These are phyloP conservation scores for Cytospora piceae DNA, from an alignment of 2,329 filamentous ascomycete species.

Conservation along the genomic window DNA sequence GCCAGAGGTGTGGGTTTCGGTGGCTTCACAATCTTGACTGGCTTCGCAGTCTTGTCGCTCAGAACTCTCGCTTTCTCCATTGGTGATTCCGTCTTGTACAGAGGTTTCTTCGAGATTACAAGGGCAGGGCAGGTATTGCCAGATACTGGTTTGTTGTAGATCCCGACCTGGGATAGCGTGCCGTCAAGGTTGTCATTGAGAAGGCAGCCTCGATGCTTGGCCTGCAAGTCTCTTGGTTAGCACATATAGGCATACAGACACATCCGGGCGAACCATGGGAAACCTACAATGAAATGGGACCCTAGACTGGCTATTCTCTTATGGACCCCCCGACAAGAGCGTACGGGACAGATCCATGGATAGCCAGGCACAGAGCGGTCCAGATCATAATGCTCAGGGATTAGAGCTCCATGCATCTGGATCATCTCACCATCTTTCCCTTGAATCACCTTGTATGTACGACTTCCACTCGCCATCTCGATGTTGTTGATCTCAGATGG, in stretches of 20 bases:
- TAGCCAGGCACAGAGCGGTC: conserved; percentile 29
- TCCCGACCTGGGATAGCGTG: conserved; percentile 25
- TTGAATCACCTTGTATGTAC: conserved; percentile 24
- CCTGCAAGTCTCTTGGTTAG: conserved; percentile 7
- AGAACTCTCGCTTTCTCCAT: conserved; percentile 12
- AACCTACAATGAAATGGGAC: conserved; percentile 32
- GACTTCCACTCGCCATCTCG: conserved; percentile 20
- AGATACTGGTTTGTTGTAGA: conserved; percentile 13
- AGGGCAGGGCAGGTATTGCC: conserved; percentile 11
- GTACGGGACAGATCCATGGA: conserved; percentile 36
- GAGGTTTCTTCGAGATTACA: conserved; percentile 17
- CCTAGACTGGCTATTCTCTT: conserved; percentile 29
- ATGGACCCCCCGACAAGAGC: conserved; percentile 31
- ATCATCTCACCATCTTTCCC: conserved; percentile 27
- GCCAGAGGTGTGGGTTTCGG: neutral
- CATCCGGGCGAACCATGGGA: neutral
- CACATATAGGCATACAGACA: neutral
- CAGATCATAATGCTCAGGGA: conserved; percentile 34
- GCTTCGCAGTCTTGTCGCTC: neutral
- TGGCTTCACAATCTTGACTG: neutral
- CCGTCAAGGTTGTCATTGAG: conserved; percentile 30
- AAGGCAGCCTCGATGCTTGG: conserved; percentile 19
- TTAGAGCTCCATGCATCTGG: conserved; percentile 28
- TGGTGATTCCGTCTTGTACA: conserved; percentile 18
- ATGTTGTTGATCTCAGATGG: conserved; percentile 20